Evolutionary conservation across 2,329 filamentous ascomycete genomes (phyloP).

Genomic region (Aureobasidium lini): DNA sequence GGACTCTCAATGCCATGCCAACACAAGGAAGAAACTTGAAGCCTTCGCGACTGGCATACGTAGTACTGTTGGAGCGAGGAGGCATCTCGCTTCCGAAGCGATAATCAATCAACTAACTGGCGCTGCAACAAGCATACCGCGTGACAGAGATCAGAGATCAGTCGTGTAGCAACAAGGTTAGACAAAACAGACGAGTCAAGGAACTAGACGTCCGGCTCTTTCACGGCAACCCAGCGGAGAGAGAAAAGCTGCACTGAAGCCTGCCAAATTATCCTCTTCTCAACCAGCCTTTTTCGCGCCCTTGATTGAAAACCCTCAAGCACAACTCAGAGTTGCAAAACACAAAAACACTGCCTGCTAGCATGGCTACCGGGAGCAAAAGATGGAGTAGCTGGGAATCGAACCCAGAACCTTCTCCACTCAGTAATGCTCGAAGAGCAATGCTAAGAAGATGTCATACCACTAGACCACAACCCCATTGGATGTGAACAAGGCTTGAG

Average conservation of each 20-base stretch:
- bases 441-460: conserved; percentile 10
- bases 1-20: background rate
- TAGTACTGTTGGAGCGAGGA: too few species aligned
- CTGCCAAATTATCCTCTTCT: background rate
- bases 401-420: conserved; percentile 10
- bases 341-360: background rate
- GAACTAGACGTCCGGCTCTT: background rate
- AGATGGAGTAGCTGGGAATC: conserved; percentile 10
- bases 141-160: background rate
- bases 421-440: background rate
- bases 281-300: too few species aligned
- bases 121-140: background rate
- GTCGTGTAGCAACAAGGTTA: background rate
- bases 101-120: too few species aligned
- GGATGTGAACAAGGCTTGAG: background rate
- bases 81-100: background rate
- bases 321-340: too few species aligned
- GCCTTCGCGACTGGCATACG: too few species aligned
- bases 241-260: background rate
- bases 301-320: too few species aligned
- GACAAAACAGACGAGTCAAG: background rate
- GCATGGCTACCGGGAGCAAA: background rate
- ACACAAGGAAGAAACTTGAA: too few species aligned
- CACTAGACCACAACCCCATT: conserved; percentile 7
- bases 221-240: background rate